Evolutionary conservation across 257 asterid genomes (phyloP).

Genomic region (Solanum pennellii): DNA sequence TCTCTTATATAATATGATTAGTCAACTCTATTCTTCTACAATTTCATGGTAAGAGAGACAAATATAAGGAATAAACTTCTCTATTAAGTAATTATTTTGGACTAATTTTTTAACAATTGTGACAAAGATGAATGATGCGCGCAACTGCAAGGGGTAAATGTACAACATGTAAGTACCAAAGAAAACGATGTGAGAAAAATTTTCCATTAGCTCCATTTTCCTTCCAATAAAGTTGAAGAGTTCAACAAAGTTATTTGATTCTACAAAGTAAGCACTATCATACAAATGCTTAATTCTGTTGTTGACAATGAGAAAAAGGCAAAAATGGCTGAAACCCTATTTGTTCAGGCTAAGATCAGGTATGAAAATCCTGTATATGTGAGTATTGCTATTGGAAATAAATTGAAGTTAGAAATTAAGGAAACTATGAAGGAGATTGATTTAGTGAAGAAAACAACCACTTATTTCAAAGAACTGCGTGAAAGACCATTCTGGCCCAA

Average conservation of each 20-base stretch:
- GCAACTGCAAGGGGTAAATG: neutral
- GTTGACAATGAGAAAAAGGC: neutral
- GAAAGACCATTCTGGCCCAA: neutral
- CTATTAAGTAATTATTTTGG: neutral
- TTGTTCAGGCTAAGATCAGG: neutral
- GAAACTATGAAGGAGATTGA: neutral
- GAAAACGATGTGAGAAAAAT: neutral
- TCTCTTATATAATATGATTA: neutral
- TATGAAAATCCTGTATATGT: conserved; percentile 3
- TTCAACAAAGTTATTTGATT: neutral
- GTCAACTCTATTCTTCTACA: neutral
- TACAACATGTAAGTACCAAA: neutral
- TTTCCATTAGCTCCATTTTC: neutral
- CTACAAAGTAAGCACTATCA: neutral
- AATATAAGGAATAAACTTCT: neutral
- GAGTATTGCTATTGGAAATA: neutral
- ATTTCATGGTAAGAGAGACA: neutral
- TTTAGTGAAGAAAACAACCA: neutral
- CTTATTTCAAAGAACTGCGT: neutral
- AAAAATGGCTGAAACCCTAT: neutral
- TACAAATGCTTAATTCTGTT: neutral
- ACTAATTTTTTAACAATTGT: neutral
- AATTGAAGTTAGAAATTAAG: neutral
- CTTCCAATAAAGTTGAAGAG: neutral
- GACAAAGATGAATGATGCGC: neutral